Conservation (phyloP, 2,329 filamentous ascomycete genomes). For the Cercospora brassicicola region DNA sequence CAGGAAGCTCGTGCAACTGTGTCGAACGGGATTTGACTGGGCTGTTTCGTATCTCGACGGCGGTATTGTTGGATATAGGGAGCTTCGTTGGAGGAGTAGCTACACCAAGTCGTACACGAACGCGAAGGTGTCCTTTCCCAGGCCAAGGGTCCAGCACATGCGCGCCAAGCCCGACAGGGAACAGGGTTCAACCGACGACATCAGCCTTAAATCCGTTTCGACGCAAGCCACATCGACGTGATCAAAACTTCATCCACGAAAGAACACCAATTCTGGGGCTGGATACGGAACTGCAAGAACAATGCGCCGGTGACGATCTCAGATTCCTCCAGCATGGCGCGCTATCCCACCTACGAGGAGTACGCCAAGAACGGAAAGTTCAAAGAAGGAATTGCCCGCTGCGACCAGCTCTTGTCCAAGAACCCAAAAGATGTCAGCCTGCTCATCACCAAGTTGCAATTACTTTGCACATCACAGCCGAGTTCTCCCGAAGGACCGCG, state of each 20-base stretch:
- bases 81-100: neutral
- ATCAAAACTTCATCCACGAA: neutral
- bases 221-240: neutral
- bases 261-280: neutral
- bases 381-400: conserved; percentile 37
- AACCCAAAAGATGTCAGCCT: conserved; percentile 34
- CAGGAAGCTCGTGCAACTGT: neutral
- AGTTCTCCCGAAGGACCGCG: conserved; percentile 15
- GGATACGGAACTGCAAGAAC: neutral
- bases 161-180: conserved; percentile 9
- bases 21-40: too few species aligned
- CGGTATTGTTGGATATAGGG: neutral
- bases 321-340: conserved; percentile 31
- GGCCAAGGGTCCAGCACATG: conserved; percentile 4
- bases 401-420: conserved; percentile 36
- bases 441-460: conserved; percentile 37
- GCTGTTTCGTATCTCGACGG: neutral
- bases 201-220: conserved; percentile 1
- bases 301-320: neutral
- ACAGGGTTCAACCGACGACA: neutral
- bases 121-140: conserved; percentile 11
- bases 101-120: neutral
- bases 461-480: conserved; percentile 29
- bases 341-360: conserved; percentile 39
- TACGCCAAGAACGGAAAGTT: conserved; percentile 34